Evolutionary conservation across 495 filamentous ascomycete genomes (phyloP).

Genomic region (Penicillium arizonense): DNA sequence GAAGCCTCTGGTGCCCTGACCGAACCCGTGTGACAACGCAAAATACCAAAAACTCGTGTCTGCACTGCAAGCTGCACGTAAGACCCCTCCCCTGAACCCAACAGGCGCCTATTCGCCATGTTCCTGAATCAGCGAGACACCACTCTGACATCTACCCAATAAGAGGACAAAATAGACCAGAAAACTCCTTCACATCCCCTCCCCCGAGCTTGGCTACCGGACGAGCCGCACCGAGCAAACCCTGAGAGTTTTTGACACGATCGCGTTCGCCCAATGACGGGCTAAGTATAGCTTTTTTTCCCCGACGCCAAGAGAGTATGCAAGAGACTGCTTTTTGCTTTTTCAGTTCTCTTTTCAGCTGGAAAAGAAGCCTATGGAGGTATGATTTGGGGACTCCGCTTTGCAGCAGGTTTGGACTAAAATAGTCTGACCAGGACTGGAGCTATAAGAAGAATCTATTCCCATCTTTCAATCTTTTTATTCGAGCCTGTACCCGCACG

Average conservation of each 20-base stretch:
- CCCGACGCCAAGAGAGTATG: conserved; percentile 8
- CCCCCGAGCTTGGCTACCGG: background rate
- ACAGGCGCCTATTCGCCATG: conserved; percentile 15
- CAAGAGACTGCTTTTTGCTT: background rate
- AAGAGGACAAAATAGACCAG: background rate
- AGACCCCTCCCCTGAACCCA: background rate
- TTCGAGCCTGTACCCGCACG: too few species aligned
- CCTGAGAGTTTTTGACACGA: background rate
- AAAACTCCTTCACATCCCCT: background rate
- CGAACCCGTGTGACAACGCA: background rate
- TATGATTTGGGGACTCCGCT: conserved; percentile 7
- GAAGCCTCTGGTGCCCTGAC: background rate
- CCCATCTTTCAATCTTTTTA: background rate
- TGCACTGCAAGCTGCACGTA: conserved; percentile 7
- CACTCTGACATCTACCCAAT: background rate
- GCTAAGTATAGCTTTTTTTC: background rate
- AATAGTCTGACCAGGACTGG: background rate
- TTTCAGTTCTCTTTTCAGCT: background rate
- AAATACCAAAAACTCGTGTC: conserved; percentile 6
- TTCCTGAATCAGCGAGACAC: conserved; percentile 13
- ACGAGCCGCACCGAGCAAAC: background rate
- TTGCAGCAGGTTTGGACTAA: background rate
- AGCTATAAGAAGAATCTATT: background rate
- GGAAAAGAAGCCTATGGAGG: background rate
- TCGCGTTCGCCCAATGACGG: conserved; percentile 1